Evolutionary conservation across 495 filamentous ascomycete species (phyloP).

Genomic region (Podospora appendiculata): DNA sequence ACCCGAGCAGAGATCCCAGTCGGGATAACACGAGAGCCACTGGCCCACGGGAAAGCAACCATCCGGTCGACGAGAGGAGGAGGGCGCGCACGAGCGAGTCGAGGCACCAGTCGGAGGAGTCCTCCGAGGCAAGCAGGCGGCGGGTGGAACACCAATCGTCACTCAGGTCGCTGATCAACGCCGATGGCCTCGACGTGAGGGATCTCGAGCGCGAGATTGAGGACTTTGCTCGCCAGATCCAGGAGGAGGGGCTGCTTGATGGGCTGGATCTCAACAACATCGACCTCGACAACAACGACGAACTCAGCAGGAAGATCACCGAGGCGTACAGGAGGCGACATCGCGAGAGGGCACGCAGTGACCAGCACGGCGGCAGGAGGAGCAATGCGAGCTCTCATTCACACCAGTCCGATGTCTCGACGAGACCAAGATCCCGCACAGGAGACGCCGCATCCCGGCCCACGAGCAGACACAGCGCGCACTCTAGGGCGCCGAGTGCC

Average conservation of each 20-base stretch:
- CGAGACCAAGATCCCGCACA: conserved; percentile 19
- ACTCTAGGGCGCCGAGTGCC: conserved; percentile 32
- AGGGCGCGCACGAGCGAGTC: conserved; percentile 29
- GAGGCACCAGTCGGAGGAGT: conserved; percentile 26
- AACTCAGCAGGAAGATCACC: conserved; percentile 80
- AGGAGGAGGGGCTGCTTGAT: conserved; percentile 79
- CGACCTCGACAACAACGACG: conserved; percentile 68
- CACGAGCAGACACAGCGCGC: conserved; percentile 30
- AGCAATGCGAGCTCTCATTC: conserved; percentile 31
- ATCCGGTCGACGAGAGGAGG: conserved; percentile 18
- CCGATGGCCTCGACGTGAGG: conserved; percentile 60
- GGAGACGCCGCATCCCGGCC: conserved; percentile 21
- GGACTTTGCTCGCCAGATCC: conserved; percentile 81
- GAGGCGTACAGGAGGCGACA: conserved; percentile 75
- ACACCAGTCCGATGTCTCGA: conserved; percentile 19
- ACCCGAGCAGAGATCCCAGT: conserved; percentile 1
- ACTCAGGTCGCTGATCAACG: conserved; percentile 71
- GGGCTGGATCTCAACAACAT: conserved; percentile 79
- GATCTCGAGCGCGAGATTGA: conserved; percentile 65
- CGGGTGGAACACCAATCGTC: conserved; percentile 81
- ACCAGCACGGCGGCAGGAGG: conserved; percentile 26
- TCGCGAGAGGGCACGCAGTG: conserved; percentile 35
- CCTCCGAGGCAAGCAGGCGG: conserved; percentile 24
- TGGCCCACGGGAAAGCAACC: conserved; percentile 21
- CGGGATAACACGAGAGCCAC: conserved; percentile 12